Evolutionary conservation across 805 yeast genomes (phyloP).

Genomic region (Kodamaea jinghongensis): DNA sequence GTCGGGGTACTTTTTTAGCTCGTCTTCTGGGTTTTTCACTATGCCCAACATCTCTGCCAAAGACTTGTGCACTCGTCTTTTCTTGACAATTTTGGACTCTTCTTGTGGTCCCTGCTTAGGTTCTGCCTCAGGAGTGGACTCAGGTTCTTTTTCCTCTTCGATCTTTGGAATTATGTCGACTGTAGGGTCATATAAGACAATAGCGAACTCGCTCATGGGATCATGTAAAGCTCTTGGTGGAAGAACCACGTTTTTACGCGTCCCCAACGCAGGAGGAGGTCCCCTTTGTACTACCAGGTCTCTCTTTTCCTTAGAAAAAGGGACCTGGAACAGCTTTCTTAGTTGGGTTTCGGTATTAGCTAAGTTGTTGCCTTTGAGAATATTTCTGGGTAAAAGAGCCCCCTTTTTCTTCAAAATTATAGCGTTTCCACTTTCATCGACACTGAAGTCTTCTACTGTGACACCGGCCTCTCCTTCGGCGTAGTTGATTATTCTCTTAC

Average conservation of each 20-base stretch:
- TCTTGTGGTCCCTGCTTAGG: constrained; percentile 14
- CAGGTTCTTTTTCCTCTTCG: constrained; percentile 14
- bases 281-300: constrained; percentile 32
- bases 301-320: constrained; percentile 44
- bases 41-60: constrained; percentile 81
- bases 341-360: constrained; percentile 36
- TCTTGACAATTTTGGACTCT: constrained; percentile 19
- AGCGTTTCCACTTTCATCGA: constrained; percentile 32
- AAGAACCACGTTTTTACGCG: constrained; percentile 60
- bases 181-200: constrained; percentile 93
- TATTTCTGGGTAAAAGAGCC: constrained; percentile 58
- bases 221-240: constrained; percentile 95
- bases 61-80: constrained; percentile 55
- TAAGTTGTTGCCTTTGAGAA: constrained; percentile 36
- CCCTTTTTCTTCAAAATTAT: constrained; percentile 36
- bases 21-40: constrained; percentile 47
- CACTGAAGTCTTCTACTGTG: constrained; percentile 20
- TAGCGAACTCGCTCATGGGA: constrained; percentile 89
- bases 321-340: constrained; percentile 56
- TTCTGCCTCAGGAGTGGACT: constrained; percentile 13
- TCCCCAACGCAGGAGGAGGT: constrained; percentile 85
- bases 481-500: constrained; percentile 32
- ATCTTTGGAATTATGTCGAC: constrained; percentile 54
- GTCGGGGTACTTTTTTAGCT: constrained; percentile 58
- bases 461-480: constrained; percentile 25